Evolutionary conservation across 1,139 yeast species (phyloP).

Genomic region (Eremothecium sinecaudum): DNA sequence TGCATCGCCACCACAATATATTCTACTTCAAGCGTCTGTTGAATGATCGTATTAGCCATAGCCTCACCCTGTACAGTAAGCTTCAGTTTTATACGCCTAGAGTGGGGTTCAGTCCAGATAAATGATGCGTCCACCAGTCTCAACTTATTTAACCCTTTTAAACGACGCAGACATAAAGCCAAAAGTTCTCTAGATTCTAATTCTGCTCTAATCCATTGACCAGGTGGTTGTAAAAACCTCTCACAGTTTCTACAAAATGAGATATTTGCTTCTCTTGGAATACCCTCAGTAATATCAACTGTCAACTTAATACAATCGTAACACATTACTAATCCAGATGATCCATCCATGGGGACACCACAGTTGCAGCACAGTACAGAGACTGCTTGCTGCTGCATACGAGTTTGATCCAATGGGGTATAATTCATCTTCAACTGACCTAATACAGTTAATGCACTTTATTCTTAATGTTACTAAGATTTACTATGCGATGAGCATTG

Average conservation of each 20-base stretch:
- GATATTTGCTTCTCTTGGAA: conserved; percentile 87
- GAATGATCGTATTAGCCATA: conserved; percentile 81
- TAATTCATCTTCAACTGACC: conserved; percentile 18
- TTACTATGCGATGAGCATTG: conserved; percentile 16
- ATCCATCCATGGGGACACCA: conserved; percentile 97
- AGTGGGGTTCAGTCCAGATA: conserved; percentile 98
- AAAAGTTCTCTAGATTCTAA: conserved; percentile 86
- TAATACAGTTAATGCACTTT: no score
- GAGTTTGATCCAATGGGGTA: conserved; percentile 24
- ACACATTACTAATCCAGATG: conserved; percentile 90
- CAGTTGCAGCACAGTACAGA: conserved; percentile 96
- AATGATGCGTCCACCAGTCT: conserved; percentile 89
- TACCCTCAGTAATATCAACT: conserved; percentile 90
- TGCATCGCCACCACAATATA: conserved; percentile 92
- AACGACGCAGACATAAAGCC: conserved; percentile 79
- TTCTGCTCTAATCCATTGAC: conserved; percentile 85
- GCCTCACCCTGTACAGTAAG: conserved; percentile 97
- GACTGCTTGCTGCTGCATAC: conserved; percentile 42
- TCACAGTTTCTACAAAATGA: conserved; percentile 97
- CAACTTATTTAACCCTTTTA: conserved; percentile 81
- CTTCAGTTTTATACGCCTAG: conserved; percentile 84
- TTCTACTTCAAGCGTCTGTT: conserved; percentile 92
- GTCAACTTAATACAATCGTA: conserved; percentile 92
- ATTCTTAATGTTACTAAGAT: no score
- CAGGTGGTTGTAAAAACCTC: conserved; percentile 88